Base-by-base conservation (phyloP, 768 basidiomycete genomes). In the Boletus reticulatus region DNA sequence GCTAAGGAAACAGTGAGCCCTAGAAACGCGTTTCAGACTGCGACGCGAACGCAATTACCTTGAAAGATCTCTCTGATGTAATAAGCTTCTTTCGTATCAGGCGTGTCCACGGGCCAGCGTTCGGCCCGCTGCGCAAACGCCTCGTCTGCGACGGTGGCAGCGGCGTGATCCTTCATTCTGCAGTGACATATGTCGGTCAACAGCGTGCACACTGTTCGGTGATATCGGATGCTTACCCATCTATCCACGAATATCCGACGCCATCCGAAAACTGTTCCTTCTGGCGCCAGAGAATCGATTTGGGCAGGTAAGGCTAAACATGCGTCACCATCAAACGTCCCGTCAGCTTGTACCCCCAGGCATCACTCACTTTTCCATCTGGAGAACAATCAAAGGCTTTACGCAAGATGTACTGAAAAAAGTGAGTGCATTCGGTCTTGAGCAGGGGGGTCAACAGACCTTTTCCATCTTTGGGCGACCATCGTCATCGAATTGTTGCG, bases 241-340 rank as follows among this genome's bases (percentile, higher is more conserved):
- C 95, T 67, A 98, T 98, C 95, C 96, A 98, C 32, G 94, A 95
- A 74, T 97, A 98, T 32, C 96, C 95, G 52, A 97, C 94, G 51
- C 97, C 97, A 66, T 99, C 97, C 2, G 95, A 98, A 77, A 99
- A 99, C 66, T 98, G 95, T 74, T 99, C 97, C 72, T 99, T 99
- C 72, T 99, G 97, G 53, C 97, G 83, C 97, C 97, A 99, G 41
- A 99, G 79, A 65, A 99, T 98, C 16, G 90, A 92, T 53, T 81
- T 81, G 13, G 97, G 97, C 49, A 99, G 84, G 75, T 98, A 99
- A 2, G 93, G 88, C 88, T 93, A 24, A 29, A 58, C 47, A 57
- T 32, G 6, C 29, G 11, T 39, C 24, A 31, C 16, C 37, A n/a
- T 11, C 6, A 20, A 20, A 14, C 17, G 8, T 4, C n/a, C 3